Conservation (phyloP, 192 early-diverging fungal genomes). For the Umbelopsis vinacea region DNA sequence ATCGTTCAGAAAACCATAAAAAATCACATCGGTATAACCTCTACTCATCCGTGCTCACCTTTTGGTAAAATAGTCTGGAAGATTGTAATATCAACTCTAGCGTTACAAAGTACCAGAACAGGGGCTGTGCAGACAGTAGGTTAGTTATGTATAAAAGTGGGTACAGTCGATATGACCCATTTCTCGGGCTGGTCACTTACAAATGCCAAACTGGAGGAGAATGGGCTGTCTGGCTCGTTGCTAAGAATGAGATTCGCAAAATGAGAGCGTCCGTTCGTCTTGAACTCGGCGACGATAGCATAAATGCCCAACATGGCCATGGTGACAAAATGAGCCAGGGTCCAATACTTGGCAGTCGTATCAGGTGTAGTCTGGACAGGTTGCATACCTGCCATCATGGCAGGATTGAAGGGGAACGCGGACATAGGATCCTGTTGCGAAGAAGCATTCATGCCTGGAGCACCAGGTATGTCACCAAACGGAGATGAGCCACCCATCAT, state of each 20-base stretch:
- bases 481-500: constrained; percentile 26
- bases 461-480: constrained; percentile 32
- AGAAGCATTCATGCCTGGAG: constrained; percentile 27
- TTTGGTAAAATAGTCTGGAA: constrained; percentile 46
- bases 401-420: constrained; percentile 26
- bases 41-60: constrained; percentile 31
- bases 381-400: constrained; percentile 20
- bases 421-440: constrained; percentile 21
- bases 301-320: constrained; percentile 49
- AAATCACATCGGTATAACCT: neutral
- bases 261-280: constrained; percentile 5
- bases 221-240: neutral
- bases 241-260: constrained; percentile 24
- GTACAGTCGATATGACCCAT: too few species aligned
- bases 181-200: constrained; percentile 8
- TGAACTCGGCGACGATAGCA: constrained; percentile 44
- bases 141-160: neutral
- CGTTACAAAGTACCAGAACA: constrained; percentile 64
- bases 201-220: constrained; percentile 9
- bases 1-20: neutral
- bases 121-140: constrained; percentile 34
- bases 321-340: constrained; percentile 50
- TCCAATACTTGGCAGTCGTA: constrained; percentile 51
- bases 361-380: constrained; percentile 30
- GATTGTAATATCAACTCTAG: constrained; percentile 56